A percentile compares a stretch with the other conserved stretches of the same genome.
These are phyloP conservation scores for Amanita phalloides DNA, from an alignment of 768 basidiomycete genomes.

Conservation along the genomic window DNA sequence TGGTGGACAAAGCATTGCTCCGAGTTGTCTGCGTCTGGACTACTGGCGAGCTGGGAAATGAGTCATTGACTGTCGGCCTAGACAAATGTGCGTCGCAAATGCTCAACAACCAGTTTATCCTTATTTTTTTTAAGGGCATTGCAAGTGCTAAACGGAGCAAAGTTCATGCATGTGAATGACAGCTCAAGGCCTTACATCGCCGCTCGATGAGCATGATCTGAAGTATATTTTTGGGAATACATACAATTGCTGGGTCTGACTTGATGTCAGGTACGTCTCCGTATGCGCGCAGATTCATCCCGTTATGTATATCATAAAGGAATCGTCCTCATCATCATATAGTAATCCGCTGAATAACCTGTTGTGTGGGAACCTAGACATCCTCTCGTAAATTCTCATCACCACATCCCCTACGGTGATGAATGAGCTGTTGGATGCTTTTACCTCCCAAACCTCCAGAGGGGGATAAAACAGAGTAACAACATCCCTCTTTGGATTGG, in stretches of 20 bases:
- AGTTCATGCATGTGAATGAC: too few relatives aligned
- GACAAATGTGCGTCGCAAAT: too few relatives aligned
- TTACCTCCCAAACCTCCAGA: background rate
- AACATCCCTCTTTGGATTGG: background rate
- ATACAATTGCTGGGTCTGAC: background rate
- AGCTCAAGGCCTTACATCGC: too few relatives aligned
- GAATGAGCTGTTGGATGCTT: background rate
- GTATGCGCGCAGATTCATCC: background rate
- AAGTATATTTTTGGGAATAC: too few relatives aligned
- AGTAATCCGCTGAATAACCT: background rate
- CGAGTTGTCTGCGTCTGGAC: too few relatives aligned
- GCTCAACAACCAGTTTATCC: too few relatives aligned
- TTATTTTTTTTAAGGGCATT: too few relatives aligned
- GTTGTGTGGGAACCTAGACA: background rate
- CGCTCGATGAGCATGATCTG: too few relatives aligned
- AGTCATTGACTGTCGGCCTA: too few relatives aligned
- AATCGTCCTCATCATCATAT: background rate
- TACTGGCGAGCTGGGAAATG: too few relatives aligned
- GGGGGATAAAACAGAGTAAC: background rate
- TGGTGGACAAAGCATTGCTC: too few relatives aligned
- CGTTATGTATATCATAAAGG: background rate
- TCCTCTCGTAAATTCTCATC: background rate
- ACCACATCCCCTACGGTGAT: background rate
- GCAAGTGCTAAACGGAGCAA: too few relatives aligned
- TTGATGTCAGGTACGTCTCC: background rate